Evolutionary conservation across 169 alveolate species (phyloP), one percentile per base, ranked within the genome.

Genomic region (Cryptosporidium canis): DNA sequence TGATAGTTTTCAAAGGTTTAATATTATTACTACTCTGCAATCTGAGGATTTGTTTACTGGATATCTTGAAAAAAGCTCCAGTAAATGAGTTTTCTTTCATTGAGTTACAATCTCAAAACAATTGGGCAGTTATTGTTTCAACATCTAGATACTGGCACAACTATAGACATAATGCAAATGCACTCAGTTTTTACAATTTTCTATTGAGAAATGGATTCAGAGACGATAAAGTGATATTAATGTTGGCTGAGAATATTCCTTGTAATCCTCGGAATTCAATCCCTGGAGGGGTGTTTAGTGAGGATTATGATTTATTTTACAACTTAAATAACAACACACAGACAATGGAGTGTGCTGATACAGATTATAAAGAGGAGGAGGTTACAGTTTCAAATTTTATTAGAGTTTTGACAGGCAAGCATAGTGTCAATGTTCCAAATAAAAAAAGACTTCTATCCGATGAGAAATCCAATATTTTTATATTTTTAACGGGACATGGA

Each of bases 81-180:
- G 24, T 8, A 51, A 21, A 7, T 61, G 47, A 61, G 9, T 2
- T 18, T 61, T 61, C 68, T 56, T 51, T 90, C 64, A 14, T 16
- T 58, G 18, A 82, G 31, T n/a, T 29, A 61, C 24, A 1, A 61
- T 29, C 14, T 16, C 33, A 58, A 9, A 58, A 93, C 47, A 91
- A 92, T 83, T 90, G 95, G 94, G 97, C 96, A 33, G 93, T 96
- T 45, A 83, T 96, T 14, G 92, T 94, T 14, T 91, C 92, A 71
- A 92, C 97, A 18, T 95, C 97, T n/a, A 94, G 95, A 77, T 94
- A 90, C 84, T 95, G 94, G 92, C 93, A 93, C 85, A 96, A 96
- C 87, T 96, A 95, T 91, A 92, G 98, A 61, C 98, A 96, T 83
- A 91, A 95, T 8, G 93, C 94, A 56, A 96, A 96, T 53, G 94